Percentiles rank a stretch among this genome's conserved stretches.
phyloP scores from a whole-genome alignment of 2,329 filamentous ascomycete genomes.

The Scytalidium sp. region DNA sequence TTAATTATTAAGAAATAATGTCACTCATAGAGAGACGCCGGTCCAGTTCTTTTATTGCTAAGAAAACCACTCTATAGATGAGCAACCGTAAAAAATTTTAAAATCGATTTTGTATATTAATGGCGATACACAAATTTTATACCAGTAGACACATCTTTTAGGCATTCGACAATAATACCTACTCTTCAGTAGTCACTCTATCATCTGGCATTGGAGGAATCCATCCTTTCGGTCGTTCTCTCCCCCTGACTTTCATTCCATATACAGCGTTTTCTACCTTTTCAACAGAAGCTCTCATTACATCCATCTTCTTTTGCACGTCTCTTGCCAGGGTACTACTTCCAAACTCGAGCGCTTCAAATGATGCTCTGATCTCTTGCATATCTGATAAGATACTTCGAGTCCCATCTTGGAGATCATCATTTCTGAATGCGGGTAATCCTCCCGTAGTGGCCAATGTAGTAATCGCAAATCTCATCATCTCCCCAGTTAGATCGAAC shows the following conservation, averaged over 20 bases:
- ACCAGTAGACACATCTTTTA: too few species aligned
- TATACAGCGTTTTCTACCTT: constrained; percentile 94
- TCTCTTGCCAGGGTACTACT: constrained; percentile 55
- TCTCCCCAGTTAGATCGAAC: constrained; percentile 90
- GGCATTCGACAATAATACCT: constrained; percentile 13
- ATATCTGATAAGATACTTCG: constrained; percentile 76
- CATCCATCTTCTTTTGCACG: constrained; percentile 75
- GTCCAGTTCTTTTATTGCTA: too few species aligned
- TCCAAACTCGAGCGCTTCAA: constrained; percentile 66
- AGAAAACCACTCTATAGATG: too few species aligned
- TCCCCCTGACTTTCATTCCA: constrained; percentile 80
- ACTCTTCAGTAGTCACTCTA: constrained; percentile 24
- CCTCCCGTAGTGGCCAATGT: constrained; percentile 67
- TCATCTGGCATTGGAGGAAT: constrained; percentile 64
- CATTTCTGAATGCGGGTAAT: constrained; percentile 35
- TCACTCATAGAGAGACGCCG: too few species aligned
- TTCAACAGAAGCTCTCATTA: constrained; percentile 83
- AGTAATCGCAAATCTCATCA: constrained; percentile 96
- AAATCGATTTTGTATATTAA: too few species aligned
- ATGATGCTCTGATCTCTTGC: constrained; percentile 69
- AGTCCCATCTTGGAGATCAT: constrained; percentile 26
- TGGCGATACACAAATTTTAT: too few species aligned
- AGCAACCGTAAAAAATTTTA: too few species aligned
- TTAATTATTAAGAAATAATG: too few species aligned
- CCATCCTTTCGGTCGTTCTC: constrained; percentile 89